Evolutionary conservation across 2,329 filamentous ascomycete genomes (phyloP).

Genomic region (Trichoderma sp.): DNA sequence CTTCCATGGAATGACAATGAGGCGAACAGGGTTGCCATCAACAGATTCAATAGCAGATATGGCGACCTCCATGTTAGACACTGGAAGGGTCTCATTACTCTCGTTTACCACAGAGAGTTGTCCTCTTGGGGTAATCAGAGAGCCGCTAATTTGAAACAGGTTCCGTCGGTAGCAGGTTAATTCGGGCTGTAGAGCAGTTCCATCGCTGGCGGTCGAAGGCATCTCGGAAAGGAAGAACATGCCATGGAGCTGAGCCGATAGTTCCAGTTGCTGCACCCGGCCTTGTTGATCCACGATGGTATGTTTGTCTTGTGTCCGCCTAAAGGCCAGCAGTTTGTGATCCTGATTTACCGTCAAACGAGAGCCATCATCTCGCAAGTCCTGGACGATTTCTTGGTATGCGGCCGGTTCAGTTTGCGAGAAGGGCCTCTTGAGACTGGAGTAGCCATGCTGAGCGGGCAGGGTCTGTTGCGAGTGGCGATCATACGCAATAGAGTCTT

Average conservation of each 20-base stretch:
- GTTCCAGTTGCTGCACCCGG: conserved; percentile 58
- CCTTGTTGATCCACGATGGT: conserved; percentile 59
- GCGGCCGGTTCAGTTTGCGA: conserved; percentile 53
- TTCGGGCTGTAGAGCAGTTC: conserved; percentile 66
- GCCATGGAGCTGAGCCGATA: conserved; percentile 74
- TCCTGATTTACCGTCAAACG: conserved; percentile 58
- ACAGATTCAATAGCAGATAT: conserved; percentile 94
- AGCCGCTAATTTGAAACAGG: conserved; percentile 92
- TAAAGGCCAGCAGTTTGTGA: conserved; percentile 59
- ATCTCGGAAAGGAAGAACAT: conserved; percentile 88
- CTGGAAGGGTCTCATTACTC: conserved; percentile 77
- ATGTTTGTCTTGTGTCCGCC: conserved; percentile 56
- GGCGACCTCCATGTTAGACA: conserved; percentile 78
- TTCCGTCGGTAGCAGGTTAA: conserved; percentile 95
- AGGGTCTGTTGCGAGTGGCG: conserved; percentile 49
- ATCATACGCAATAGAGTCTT: conserved; percentile 54
- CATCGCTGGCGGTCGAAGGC: conserved; percentile 60
- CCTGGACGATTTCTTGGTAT: conserved; percentile 60
- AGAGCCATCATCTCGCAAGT: conserved; percentile 56
- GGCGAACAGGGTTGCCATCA: conserved; percentile 84
- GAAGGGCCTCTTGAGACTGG: conserved; percentile 56
- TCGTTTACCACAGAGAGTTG: conserved; percentile 80
- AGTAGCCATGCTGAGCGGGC: conserved; percentile 51
- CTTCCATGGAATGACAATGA: conserved; percentile 98
- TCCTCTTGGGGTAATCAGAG: conserved; percentile 74